These are phyloP conservation scores for Backusella westeae DNA, from an alignment of 192 early-diverging fungal species.

Conservation along the genomic window DNA sequence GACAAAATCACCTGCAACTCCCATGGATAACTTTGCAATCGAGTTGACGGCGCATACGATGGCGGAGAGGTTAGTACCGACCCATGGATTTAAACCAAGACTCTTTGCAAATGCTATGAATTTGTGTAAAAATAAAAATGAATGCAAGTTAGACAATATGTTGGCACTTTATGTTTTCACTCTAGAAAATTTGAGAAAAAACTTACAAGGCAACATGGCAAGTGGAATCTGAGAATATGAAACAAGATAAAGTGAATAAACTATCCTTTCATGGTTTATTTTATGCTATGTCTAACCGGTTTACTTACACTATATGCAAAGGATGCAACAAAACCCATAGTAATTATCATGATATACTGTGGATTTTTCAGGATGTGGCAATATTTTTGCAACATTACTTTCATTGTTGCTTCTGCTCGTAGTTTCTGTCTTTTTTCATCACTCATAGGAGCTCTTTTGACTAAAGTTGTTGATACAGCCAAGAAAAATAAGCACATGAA, in stretches of 20 bases:
- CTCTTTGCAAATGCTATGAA: conserved; percentile 35
- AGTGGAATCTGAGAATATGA: neutral
- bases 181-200: neutral
- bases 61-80: conserved; percentile 37
- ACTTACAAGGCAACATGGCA: neutral
- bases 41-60: conserved; percentile 40
- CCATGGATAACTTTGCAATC: conserved; percentile 29
- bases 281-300: neutral
- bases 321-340: neutral
- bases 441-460: conserved; percentile 11
- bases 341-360: neutral
- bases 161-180: neutral
- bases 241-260: neutral
- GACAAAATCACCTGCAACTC: conserved; percentile 37
- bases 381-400: neutral
- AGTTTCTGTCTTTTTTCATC: neutral
- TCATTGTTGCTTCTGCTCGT: neutral
- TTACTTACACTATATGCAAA: conserved; percentile 1
- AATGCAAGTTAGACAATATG: conserved; percentile 5
- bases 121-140: neutral
- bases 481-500: conserved; percentile 50
- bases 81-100: conserved; percentile 32
- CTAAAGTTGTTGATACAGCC: conserved; percentile 18
- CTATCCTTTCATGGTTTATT: neutral
- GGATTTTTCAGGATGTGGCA: neutral